Conservation (phyloP, 768 basidiomycete genomes). For the Calocera viscosa region DNA sequence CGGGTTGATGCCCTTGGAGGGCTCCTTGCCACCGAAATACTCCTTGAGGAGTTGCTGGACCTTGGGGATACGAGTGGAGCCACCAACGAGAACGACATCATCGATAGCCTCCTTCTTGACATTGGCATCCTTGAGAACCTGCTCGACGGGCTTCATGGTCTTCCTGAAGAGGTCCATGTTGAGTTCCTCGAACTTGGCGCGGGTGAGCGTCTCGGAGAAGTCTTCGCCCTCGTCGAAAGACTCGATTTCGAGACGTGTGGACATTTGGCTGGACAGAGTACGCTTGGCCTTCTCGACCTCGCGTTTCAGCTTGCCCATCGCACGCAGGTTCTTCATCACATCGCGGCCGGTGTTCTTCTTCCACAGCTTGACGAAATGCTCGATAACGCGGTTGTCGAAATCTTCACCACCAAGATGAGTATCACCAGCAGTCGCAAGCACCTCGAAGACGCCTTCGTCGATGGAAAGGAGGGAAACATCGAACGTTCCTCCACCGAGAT, state of each 20-base stretch:
- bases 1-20: conserved; percentile 96
- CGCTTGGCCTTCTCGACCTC: conserved; percentile 93
- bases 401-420: conserved; percentile 94
- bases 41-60: conserved; percentile 97
- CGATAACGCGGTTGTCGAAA: conserved; percentile 87
- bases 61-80: conserved; percentile 99
- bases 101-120: conserved; percentile 96
- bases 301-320: conserved; percentile 82
- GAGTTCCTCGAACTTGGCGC: conserved; percentile 97
- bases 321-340: conserved; percentile 62
- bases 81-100: conserved; percentile 89
- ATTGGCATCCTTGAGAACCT: conserved; percentile 93
- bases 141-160: conserved; percentile 99
- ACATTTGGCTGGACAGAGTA: conserved; percentile 83
- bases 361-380: conserved; percentile 78
- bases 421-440: conserved; percentile 83
- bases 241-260: conserved; percentile 87
- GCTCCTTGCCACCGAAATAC: conserved; percentile 92
- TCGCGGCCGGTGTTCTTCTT: conserved; percentile 87
- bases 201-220: conserved; percentile 90
- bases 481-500: conserved; percentile 97
- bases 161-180: conserved; percentile 99
- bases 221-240: conserved; percentile 92
- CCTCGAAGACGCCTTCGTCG: conserved; percentile 86
- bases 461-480: conserved; percentile 94